Base-by-base conservation (phyloP, 1,284 basidiomycete genomes). In the Melampsora americana region DNA sequence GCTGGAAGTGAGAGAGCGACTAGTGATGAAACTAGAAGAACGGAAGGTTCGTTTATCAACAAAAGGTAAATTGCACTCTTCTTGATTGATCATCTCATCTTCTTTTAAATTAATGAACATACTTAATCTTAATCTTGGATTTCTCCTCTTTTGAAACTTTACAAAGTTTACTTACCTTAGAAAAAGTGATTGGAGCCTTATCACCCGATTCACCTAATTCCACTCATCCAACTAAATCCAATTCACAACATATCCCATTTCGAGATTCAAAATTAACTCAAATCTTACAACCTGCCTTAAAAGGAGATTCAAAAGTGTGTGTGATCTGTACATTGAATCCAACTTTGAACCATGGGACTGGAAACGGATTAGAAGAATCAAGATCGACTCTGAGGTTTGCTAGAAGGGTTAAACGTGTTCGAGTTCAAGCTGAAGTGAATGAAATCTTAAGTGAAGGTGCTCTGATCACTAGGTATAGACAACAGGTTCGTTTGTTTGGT, bases 381-480 rank as follows among this genome's bases (percentile, higher is more conserved):
- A 89, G 89, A 65, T 92, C 89, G 78, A 96, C 93, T 0, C 84
- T 95, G 20, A 87, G 90, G 66, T 98, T 99, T 82, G 95, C 95
- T 0, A 89, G 90, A 79, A 85, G 92, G 46, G 90, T 94, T 81
- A 94, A 94, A 85, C 89, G 88, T 79, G 85, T 86, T 23, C 82
- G 90, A 83, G 85, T 98, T 46, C 88, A 91, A 78, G 95, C 95
- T 0, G 88, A 91, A 84, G 92, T 92, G 87, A 95, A 93, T 83
- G 94, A 97, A 83, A 87, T 97, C 26, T 88, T 94, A 7, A 93
- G 95, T 80, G 93, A 92, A 0, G 92, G 94, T 79, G 93, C 93
- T 0, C 86, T 97, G 35, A 91, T 97, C 77, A 83, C 84, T 84
- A 87, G 93, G 77, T 97, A 97, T 83, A 87, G 68, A 26, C 68